Evolutionary conservation across 495 filamentous ascomycete species (phyloP).

Genomic region (Tetracladium marchalianum): DNA sequence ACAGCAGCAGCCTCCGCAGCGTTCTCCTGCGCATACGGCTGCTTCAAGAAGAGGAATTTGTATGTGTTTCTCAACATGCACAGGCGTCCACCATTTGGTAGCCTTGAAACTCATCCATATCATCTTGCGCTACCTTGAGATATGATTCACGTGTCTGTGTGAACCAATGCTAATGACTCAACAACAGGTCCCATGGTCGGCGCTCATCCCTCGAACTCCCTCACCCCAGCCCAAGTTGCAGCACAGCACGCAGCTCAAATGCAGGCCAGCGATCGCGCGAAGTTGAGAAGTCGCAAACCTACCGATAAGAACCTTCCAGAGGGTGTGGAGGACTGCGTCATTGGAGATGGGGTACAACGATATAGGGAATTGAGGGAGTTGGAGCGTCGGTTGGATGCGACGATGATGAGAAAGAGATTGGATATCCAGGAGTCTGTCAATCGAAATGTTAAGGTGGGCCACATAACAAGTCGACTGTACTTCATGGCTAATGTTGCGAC

Average conservation of each 20-base stretch:
- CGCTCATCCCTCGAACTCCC: slow-evolving; percentile 33
- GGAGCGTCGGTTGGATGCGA: slow-evolving; percentile 82
- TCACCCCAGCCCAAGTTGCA: slow-evolving; percentile 42
- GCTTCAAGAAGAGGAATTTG: slow-evolving; percentile 20
- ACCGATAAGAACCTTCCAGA: slow-evolving; percentile 93
- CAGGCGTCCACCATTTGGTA: no score
- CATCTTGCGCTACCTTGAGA: no score
- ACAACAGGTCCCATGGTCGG: slow-evolving; percentile 46
- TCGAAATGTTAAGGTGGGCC: slow-evolving; percentile 57
- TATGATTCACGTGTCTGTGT: no score
- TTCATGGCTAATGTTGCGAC: background rate
- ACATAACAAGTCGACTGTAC: background rate
- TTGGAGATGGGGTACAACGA: slow-evolving; percentile 71
- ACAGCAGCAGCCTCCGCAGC: slow-evolving; percentile 12
- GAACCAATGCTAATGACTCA: background rate
- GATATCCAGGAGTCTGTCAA: slow-evolving; percentile 81
- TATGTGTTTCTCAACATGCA: slow-evolving; percentile 12
- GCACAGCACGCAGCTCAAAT: slow-evolving; percentile 45
- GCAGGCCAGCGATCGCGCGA: slow-evolving; percentile 52
- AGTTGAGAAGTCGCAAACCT: slow-evolving; percentile 73
- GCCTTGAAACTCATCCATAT: no score
- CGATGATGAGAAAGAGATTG: slow-evolving; percentile 88
- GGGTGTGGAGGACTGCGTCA: slow-evolving; percentile 66
- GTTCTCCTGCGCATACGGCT: slow-evolving; percentile 6
- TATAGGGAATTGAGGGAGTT: slow-evolving; percentile 78